Percentiles rank a stretch among this genome's conserved stretches.
phyloP scores from a whole-genome alignment of 2,329 filamentous ascomycete species.

The Didymella segeticola region DNA sequence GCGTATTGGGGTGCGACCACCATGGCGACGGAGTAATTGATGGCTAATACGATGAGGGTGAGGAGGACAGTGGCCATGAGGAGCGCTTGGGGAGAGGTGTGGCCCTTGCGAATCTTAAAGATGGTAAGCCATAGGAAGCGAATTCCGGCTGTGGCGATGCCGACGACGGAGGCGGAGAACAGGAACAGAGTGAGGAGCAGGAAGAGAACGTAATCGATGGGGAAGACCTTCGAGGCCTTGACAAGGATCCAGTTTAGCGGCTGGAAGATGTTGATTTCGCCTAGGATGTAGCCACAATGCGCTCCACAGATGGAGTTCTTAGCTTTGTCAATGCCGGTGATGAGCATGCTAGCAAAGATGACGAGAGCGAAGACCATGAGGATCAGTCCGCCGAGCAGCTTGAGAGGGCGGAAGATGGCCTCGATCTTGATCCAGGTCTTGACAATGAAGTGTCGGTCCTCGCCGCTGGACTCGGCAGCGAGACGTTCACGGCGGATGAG shows the following conservation, averaged over 20 bases:
- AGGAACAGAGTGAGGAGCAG: constrained; percentile 83
- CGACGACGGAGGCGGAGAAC: constrained; percentile 86
- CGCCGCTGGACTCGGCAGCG: constrained; percentile 79
- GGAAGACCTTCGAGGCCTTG: constrained; percentile 81
- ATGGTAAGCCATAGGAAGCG: constrained; percentile 95
- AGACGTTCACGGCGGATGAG: constrained; percentile 87
- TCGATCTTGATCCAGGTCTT: constrained; percentile 80
- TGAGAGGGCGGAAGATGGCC: constrained; percentile 84
- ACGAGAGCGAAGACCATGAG: constrained; percentile 76
- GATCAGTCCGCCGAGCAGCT: constrained; percentile 82
- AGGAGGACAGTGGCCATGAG: constrained; percentile 90
- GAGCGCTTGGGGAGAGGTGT: constrained; percentile 89
- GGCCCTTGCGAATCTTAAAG: constrained; percentile 87
- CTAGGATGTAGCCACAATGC: constrained; percentile 90
- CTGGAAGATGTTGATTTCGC: constrained; percentile 89
- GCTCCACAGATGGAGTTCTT: constrained; percentile 93
- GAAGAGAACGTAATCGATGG: constrained; percentile 91
- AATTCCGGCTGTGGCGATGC: constrained; percentile 86
- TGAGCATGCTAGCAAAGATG: constrained; percentile 89
- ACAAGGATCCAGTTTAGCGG: constrained; percentile 91
- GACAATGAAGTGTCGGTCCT: constrained; percentile 77
- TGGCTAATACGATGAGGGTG: constrained; percentile 84
- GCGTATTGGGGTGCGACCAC: constrained; percentile 95
- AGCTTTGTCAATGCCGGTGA: constrained; percentile 95
- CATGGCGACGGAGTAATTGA: constrained; percentile 93